Evolutionary conservation across 208 protist species (phyloP).

Genomic region (Acanthamoeba triangularis): DNA sequence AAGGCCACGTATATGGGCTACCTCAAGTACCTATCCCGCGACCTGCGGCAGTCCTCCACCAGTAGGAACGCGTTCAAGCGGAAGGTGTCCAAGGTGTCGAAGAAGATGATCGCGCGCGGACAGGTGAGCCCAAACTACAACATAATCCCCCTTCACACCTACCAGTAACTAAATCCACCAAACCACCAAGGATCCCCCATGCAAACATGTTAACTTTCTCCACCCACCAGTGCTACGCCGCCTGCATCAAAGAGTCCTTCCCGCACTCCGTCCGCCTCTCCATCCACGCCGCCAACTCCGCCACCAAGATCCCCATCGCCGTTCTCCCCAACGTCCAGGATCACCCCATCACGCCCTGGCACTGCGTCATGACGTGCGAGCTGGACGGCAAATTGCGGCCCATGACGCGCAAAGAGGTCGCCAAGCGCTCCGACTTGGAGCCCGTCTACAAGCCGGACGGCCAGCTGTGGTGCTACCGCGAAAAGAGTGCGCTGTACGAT

Average conservation of each 20-base stretch:
- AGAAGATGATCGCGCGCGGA: not conserved
- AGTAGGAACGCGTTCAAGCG: not conserved
- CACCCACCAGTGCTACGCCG: not conserved
- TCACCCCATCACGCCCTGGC: conserved; percentile 17
- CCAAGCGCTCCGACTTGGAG: not conserved
- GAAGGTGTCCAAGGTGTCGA: not conserved
- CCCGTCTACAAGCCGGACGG: not conserved
- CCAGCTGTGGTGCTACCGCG: not conserved
- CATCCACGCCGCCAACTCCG: conserved; percentile 19
- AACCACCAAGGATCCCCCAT: not conserved
- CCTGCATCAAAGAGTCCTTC: not conserved
- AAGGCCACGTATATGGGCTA: conserved; percentile 10
- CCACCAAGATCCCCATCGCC: not conserved
- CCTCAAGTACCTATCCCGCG: not conserved
- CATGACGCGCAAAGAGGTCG: conserved; percentile 6
- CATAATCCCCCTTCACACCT: not conserved
- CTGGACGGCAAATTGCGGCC: not conserved
- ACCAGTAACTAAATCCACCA: not conserved
- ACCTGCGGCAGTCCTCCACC: not conserved
- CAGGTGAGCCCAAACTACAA: not conserved
- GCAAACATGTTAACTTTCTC: conserved; percentile 8
- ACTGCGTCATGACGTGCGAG: not conserved
- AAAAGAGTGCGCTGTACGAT: not conserved
- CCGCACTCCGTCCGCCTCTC: conserved; percentile 15
- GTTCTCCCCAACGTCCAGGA: not conserved